These are phyloP conservation scores for Clonostachys sp. DNA, from an alignment of 2,329 filamentous ascomycete species.

Conservation along the genomic window DNA sequence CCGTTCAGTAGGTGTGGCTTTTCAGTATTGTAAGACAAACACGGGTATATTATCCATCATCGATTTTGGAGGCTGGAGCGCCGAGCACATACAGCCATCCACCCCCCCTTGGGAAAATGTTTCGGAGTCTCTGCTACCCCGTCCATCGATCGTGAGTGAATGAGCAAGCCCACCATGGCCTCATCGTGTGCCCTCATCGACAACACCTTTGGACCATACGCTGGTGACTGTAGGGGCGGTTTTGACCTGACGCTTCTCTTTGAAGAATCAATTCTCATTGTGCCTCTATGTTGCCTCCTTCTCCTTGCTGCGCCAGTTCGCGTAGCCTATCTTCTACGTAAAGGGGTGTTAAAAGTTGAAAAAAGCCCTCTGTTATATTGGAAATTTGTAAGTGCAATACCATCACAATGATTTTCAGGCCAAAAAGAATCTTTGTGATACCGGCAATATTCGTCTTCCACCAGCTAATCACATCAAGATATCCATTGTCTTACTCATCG, in stretches of 20 bases:
- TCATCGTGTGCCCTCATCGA: conserved; percentile 5
- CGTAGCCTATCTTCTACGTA: conserved; percentile 7
- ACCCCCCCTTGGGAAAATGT: too few species aligned
- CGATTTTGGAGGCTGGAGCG: too few species aligned
- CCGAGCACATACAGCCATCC: too few species aligned
- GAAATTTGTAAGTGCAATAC: conserved; percentile 10
- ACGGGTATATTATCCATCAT: too few species aligned
- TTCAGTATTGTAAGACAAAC: too few species aligned
- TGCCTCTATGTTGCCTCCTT: conserved; percentile 15
- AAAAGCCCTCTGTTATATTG: conserved; percentile 8
- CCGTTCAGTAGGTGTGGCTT: too few species aligned
- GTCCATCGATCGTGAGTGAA: too few species aligned
- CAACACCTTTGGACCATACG: conserved; percentile 11
- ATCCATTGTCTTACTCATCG: background rate
- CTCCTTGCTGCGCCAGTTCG: conserved; percentile 17
- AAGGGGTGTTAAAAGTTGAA: conserved; percentile 10
- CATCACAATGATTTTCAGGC: background rate
- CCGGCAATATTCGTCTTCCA: background rate
- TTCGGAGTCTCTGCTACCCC: too few species aligned
- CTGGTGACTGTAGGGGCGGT: conserved; percentile 24
- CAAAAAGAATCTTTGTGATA: too few species aligned
- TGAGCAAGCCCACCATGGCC: background rate
- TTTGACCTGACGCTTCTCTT: conserved; percentile 46
- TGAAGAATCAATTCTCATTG: conserved; percentile 22
- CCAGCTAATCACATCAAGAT: background rate